These are phyloP conservation scores for Cystobasidiaceae sp. DNA, from an alignment of 1,284 basidiomycete genomes.

Conservation along the genomic window DNA sequence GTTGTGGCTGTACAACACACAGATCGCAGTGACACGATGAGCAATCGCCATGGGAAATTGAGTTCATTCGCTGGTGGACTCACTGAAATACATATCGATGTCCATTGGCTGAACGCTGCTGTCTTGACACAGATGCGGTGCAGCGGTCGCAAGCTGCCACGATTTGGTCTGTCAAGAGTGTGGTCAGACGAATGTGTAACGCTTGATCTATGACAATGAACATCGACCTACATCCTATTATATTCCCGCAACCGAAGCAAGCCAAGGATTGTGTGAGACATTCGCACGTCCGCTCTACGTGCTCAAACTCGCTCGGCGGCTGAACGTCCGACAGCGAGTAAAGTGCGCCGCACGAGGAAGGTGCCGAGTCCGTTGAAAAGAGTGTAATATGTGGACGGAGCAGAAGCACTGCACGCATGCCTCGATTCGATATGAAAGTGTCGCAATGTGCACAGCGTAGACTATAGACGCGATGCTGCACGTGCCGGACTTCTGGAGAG, in stretches of 20 bases:
- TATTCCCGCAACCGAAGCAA: slow-evolving; percentile 70
- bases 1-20: slow-evolving; percentile 55
- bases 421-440: slow-evolving; percentile 71
- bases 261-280: slow-evolving; percentile 68
- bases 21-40: background rate
- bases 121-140: slow-evolving; percentile 51
- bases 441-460: slow-evolving; percentile 69
- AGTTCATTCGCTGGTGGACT: background rate
- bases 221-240: slow-evolving; percentile 67
- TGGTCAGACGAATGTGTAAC: slow-evolving; percentile 48
- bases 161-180: slow-evolving; percentile 68
- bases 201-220: background rate
- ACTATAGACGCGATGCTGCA: slow-evolving; percentile 63
- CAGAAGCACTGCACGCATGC: slow-evolving; percentile 79
- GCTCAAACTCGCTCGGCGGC: slow-evolving; percentile 52
- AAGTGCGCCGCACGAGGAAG: slow-evolving; percentile 60
- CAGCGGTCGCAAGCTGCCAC: slow-evolving; percentile 66
- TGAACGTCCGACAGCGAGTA: slow-evolving; percentile 49
- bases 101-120: slow-evolving; percentile 60
- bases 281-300: slow-evolving; percentile 58
- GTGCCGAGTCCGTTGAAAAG: slow-evolving; percentile 75
- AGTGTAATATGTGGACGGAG: slow-evolving; percentile 74
- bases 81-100: slow-evolving; percentile 82
- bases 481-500: background rate
- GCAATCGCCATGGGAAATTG: background rate